Evolutionary conservation across 2,329 filamentous ascomycete genomes (phyloP).

Genomic region (Phialophora expanda): DNA sequence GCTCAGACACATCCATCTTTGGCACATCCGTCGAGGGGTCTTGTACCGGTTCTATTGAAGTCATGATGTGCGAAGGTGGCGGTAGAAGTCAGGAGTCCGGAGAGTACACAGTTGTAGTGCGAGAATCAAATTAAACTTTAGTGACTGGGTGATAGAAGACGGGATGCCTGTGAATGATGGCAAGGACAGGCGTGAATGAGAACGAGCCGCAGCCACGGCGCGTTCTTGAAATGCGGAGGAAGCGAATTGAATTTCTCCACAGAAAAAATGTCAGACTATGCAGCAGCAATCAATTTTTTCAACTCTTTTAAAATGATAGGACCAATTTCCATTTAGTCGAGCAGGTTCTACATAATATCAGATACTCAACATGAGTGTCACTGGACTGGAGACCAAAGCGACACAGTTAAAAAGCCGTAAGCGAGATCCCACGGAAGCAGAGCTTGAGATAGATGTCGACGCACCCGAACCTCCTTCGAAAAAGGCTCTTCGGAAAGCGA

Average conservation of each 20-base stretch:
- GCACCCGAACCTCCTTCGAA: slow-evolving; percentile 96
- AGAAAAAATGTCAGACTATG: slow-evolving; percentile 15
- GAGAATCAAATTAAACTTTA: not conserved
- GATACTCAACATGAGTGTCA: slow-evolving; percentile 32
- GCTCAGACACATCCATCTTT: slow-evolving; percentile 20
- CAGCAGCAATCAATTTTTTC: not conserved
- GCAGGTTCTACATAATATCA: not conserved
- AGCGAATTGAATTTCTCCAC: slow-evolving; percentile 18
- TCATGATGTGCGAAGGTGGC: slow-evolving; percentile 15
- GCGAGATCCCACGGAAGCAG: slow-evolving; percentile 44
- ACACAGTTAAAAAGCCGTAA: slow-evolving; percentile 28
- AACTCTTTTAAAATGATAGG: not conserved
- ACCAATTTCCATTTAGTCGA: not conserved
- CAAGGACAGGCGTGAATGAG: not conserved
- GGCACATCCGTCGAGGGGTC: slow-evolving; percentile 16
- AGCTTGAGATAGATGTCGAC: slow-evolving; percentile 86
- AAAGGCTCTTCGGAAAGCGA: slow-evolving; percentile 84
- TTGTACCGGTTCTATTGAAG: slow-evolving; percentile 24
- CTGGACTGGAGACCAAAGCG: slow-evolving; percentile 7
- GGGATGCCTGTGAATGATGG: not conserved
- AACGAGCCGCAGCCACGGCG: slow-evolving; percentile 4
- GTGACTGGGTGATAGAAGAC: not conserved
- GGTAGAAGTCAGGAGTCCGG: not conserved
- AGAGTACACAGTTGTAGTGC: not conserved
- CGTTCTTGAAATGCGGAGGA: slow-evolving; percentile 4